These are phyloP conservation scores for Colletotrichum sp. DNA, from an alignment of 2,329 filamentous ascomycete species.

Conservation along the genomic window DNA sequence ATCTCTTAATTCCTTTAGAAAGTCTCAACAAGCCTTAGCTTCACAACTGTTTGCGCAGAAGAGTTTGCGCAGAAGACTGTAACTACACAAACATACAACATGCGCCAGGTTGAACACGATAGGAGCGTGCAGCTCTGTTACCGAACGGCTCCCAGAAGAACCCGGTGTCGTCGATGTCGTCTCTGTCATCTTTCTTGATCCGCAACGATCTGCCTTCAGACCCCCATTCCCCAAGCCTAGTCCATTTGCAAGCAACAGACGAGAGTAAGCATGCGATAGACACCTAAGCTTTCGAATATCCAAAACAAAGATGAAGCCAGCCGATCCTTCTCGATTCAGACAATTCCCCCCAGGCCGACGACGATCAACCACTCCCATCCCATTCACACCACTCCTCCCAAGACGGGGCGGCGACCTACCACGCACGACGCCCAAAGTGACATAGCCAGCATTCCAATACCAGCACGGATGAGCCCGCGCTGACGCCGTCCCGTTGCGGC, in stretches of 20 bases:
- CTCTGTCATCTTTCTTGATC: too few species aligned
- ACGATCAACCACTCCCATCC: not conserved
- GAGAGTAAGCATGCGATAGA: too few species aligned
- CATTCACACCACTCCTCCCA: not conserved
- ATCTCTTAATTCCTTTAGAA: not conserved
- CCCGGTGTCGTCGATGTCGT: too few species aligned
- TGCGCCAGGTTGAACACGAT: not conserved
- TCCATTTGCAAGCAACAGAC: too few species aligned
- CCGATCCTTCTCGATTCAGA: not conserved
- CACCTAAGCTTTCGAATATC: not conserved
- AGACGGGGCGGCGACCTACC: not conserved
- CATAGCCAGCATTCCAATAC: not conserved
- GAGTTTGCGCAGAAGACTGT: too few species aligned
- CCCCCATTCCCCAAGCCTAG: too few species aligned
- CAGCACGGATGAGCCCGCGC: not conserved
- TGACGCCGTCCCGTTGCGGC: not conserved
- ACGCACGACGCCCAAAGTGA: not conserved
- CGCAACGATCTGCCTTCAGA: too few species aligned
- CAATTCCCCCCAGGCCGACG: accelerated
- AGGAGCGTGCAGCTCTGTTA: not conserved
- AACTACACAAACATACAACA: not conserved
- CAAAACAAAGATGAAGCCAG: not conserved
- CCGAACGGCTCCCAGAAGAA: too few species aligned
- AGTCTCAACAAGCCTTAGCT: not conserved
- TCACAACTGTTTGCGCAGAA: not conserved